Conservation (phyloP, 306 rosid genomes). For the Vicia faba region DNA sequence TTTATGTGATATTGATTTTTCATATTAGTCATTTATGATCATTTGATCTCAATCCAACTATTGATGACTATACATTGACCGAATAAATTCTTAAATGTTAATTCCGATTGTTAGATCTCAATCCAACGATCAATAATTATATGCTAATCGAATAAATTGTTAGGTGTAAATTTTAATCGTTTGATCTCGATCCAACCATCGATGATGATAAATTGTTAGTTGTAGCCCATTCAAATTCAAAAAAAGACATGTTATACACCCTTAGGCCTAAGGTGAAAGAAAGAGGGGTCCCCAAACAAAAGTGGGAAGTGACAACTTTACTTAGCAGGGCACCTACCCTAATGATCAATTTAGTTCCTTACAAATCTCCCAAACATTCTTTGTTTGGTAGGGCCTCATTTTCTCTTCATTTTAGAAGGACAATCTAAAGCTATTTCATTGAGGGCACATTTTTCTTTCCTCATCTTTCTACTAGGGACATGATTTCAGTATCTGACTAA, state of each 20-base stretch:
- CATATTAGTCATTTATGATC: no score
- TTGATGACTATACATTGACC: no score
- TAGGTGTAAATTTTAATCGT: no score
- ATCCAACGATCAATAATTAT: no score
- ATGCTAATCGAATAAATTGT: no score
- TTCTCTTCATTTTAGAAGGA: conserved; percentile 40
- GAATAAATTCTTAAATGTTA: no score
- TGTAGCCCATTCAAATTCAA: neutral
- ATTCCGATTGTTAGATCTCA: no score
- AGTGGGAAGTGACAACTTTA: conserved; percentile 45
- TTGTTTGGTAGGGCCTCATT: conserved; percentile 45
- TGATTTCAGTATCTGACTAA: conserved; percentile 42
- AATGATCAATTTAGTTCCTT: conserved; percentile 44
- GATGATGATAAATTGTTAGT: no score
- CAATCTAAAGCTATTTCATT: conserved; percentile 36
- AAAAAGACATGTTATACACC: neutral
- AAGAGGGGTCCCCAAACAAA: conserved; percentile 41
- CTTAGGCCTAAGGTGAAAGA: conserved; percentile 33
- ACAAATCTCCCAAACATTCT: conserved; percentile 42
- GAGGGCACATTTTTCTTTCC: neutral
- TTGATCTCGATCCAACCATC: no score
- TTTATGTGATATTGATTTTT: no score
- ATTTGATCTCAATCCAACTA: no score
- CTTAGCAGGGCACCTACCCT: conserved; percentile 47
- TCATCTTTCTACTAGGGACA: conserved; percentile 33